Percentiles rank a stretch among this genome's conserved stretches.
Conservation (phyloP, 2,329 filamentous ascomycete species). For the Neoarthrinium moseri region DNA sequence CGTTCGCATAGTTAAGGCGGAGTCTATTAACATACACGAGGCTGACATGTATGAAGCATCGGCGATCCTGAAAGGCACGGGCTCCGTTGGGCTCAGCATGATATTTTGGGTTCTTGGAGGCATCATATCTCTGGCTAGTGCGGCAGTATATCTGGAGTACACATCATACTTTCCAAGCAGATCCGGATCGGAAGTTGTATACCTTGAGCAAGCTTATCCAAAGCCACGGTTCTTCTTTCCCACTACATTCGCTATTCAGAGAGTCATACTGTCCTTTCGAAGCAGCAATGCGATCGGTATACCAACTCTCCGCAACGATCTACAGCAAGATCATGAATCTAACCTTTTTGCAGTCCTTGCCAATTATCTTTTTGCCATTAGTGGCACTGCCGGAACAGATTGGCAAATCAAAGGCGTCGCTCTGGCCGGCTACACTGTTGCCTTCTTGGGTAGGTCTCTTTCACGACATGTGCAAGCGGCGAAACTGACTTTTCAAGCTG, state of each 20-base stretch:
- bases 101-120: constrained; percentile 66
- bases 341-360: neutral
- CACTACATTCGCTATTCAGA: constrained; percentile 62
- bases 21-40: neutral
- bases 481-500: constrained; percentile 22
- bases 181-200: constrained; percentile 65
- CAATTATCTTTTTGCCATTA: constrained; percentile 6
- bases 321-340: neutral
- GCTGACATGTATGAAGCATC: constrained; percentile 5
- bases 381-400: neutral
- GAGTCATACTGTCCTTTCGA: constrained; percentile 63
- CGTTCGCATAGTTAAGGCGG: constrained; percentile 22
- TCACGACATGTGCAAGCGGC: neutral
- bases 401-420: constrained; percentile 11
- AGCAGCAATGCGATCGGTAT: constrained; percentile 61
- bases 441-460: neutral
- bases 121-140: constrained; percentile 52
- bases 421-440: constrained; percentile 7
- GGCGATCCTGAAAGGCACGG: constrained; percentile 56
- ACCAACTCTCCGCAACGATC: neutral
- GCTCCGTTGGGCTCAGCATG: constrained; percentile 60
- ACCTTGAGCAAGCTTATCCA: constrained; percentile 67
- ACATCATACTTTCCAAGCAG: constrained; percentile 66
- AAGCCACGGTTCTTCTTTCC: constrained; percentile 64
- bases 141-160: constrained; percentile 62